phyloP scores from a whole-genome alignment of 192 early-diverging fungal genomes.

The Coemansia sp. region DNA sequence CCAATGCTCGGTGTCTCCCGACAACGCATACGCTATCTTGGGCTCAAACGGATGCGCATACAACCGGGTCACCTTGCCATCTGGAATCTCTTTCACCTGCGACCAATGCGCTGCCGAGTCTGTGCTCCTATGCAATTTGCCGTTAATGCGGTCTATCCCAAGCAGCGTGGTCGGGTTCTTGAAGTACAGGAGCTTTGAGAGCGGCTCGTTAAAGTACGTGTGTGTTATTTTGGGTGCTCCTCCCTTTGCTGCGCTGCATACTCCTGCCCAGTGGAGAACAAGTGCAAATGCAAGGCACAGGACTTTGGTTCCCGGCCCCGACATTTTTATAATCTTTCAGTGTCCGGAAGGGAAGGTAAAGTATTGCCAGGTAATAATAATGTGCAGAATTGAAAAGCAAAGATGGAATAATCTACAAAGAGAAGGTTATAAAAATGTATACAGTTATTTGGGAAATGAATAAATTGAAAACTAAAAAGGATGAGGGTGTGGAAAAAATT shows the following conservation, averaged over 20 bases:
- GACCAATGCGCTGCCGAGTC: constrained; percentile 70
- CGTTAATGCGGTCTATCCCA: constrained; percentile 55
- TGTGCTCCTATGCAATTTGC: constrained; percentile 61
- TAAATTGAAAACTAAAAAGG: too few species aligned
- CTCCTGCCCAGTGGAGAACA: constrained; percentile 1
- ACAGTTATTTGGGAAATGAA: too few species aligned
- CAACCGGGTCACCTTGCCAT: constrained; percentile 49
- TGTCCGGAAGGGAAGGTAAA: too few species aligned
- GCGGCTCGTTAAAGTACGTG: constrained; percentile 38
- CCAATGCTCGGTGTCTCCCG: constrained; percentile 38
- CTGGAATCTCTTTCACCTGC: constrained; percentile 48
- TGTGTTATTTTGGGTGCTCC: constrained; percentile 31
- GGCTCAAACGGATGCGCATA: constrained; percentile 68
- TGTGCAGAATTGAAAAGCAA: too few species aligned
- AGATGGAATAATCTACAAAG: too few species aligned
- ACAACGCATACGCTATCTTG: constrained; percentile 53
- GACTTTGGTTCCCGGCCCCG: not conserved
- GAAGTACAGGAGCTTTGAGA: constrained; percentile 51
- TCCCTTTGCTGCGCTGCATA: not conserved
- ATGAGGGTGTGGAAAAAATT: too few species aligned
- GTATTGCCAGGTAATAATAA: too few species aligned
- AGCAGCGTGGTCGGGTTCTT: constrained; percentile 47
- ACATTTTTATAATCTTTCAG: too few species aligned
- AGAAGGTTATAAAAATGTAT: too few species aligned
- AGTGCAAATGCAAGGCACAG: constrained; percentile 13